phyloP scores from a whole-genome alignment of 2,329 filamentous ascomycete species.

The Stachybotrys echinatus region DNA sequence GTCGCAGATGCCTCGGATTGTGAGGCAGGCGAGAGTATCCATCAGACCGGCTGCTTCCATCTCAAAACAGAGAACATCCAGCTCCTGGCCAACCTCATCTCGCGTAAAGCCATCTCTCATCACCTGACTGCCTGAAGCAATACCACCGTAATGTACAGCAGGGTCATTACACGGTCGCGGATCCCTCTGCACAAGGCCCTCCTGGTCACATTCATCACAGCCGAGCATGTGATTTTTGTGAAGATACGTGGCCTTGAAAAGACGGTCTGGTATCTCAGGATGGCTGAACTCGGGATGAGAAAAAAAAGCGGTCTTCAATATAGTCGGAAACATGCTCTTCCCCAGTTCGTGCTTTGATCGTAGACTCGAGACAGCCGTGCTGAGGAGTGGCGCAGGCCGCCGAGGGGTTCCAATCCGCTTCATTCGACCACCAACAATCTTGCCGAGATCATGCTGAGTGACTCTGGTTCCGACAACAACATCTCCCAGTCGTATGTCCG shows the following conservation, averaged over 20 bases:
- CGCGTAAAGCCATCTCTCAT: not conserved
- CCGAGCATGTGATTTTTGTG: too few relatives aligned
- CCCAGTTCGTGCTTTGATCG: constrained; percentile 2
- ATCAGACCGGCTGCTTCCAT: too few relatives aligned
- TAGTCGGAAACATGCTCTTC: constrained; percentile 7
- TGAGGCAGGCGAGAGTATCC: constrained; percentile 20
- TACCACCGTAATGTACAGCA: not conserved
- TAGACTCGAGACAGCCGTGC: constrained; percentile 6
- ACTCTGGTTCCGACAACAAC: constrained; percentile 16
- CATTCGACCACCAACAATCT: constrained; percentile 10
- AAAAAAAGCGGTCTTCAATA: constrained; percentile 1
- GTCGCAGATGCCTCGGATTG: constrained; percentile 30
- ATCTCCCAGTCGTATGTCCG: constrained; percentile 27
- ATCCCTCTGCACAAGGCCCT: not conserved
- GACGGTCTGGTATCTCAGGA: too few relatives aligned
- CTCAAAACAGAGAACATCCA: too few relatives aligned
- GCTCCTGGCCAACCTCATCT: not conserved
- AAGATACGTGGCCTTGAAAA: too few relatives aligned
- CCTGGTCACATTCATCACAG: too few relatives aligned
- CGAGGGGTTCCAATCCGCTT: constrained; percentile 7
- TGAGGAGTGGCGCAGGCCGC: constrained; percentile 9
- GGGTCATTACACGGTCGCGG: not conserved
- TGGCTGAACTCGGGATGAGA: constrained; percentile 4
- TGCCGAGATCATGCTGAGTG: constrained; percentile 19
- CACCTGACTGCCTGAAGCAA: not conserved